These are phyloP conservation scores for Fimicolochytrium jonesii DNA, from an alignment of 192 early-diverging fungal species.

Conservation along the genomic window DNA sequence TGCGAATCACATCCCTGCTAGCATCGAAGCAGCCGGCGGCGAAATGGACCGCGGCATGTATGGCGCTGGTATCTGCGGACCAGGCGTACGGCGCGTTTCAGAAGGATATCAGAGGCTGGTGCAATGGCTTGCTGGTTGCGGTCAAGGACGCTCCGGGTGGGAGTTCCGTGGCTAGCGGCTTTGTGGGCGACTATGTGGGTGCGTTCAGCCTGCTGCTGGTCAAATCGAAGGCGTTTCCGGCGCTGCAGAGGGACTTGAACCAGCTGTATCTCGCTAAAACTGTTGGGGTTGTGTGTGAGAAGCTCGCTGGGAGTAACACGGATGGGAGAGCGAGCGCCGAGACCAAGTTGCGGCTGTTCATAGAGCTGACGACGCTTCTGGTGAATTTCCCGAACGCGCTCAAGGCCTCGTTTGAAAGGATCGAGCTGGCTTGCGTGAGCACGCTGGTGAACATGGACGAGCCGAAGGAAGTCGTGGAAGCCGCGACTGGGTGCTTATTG, in stretches of 20 bases:
- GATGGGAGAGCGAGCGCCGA: no score
- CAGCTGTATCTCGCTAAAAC: constrained; percentile 18
- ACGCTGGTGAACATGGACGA: neutral
- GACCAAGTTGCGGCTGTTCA: no score
- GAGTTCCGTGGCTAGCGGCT: neutral
- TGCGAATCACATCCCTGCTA: constrained; percentile 5
- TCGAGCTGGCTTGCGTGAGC: constrained; percentile 11
- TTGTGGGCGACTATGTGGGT: neutral
- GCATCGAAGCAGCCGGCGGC: neutral
- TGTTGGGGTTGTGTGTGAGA: constrained; percentile 1
- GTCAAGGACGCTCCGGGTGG: no score
- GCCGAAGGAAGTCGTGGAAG: neutral
- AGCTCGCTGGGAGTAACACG: no score
- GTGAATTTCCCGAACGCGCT: constrained; percentile 3
- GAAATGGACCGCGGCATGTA: constrained; percentile 2
- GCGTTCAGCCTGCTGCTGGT: neutral
- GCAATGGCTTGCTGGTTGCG: constrained; percentile 5
- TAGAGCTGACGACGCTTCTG: no score
- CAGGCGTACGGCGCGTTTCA: constrained; percentile 8
- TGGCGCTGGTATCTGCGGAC: constrained; percentile 1
- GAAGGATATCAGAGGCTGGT: constrained; percentile 15
- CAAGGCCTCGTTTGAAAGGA: constrained; percentile 1
- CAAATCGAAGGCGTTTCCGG: constrained; percentile 2
- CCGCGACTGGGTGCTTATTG: neutral
- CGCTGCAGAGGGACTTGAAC: constrained; percentile 14